Percentiles rank a stretch among this genome's conserved stretches.
Conservation (phyloP, 2,329 filamentous ascomycete genomes). For the Exophiala sideris region DNA sequence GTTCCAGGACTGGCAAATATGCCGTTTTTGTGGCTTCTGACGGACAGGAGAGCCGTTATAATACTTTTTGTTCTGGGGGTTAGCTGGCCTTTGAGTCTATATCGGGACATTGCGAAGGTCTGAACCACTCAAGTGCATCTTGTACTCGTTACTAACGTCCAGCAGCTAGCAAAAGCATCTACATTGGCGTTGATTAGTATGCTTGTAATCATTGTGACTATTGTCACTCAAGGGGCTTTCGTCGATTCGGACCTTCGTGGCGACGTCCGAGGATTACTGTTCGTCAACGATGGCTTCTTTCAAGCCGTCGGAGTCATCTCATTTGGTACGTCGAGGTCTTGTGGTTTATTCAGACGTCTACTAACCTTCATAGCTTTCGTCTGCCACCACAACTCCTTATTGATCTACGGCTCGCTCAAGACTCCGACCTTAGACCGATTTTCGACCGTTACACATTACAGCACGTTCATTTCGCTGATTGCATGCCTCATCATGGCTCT, state of each 20-base stretch:
- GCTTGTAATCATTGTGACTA: conserved; percentile 81
- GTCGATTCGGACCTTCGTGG: conserved; percentile 71
- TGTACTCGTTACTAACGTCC: conserved; percentile 32
- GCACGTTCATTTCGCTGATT: conserved; percentile 83
- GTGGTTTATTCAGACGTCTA: not conserved
- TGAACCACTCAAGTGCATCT: conserved; percentile 27
- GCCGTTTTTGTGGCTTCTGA: conserved; percentile 77
- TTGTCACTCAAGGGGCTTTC: conserved; percentile 76
- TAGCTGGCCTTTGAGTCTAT: conserved; percentile 87
- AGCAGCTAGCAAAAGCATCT: conserved; percentile 87
- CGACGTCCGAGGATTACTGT: conserved; percentile 65
- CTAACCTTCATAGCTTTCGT: conserved; percentile 54
- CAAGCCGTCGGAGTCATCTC: conserved; percentile 97
- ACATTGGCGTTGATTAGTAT: conserved; percentile 91
- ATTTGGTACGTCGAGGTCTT: conserved; percentile 65
- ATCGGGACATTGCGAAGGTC: conserved; percentile 95
- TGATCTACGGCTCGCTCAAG: conserved; percentile 93
- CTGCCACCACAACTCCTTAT: conserved; percentile 88
- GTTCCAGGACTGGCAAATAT: conserved; percentile 72
- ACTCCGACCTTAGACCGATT: conserved; percentile 97
- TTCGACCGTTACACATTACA: conserved; percentile 87
- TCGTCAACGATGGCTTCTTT: conserved; percentile 84
- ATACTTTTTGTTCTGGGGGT: conserved; percentile 80
- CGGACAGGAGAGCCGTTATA: conserved; percentile 78
- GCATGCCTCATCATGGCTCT: conserved; percentile 87